Conservation (phyloP, 2,329 filamentous ascomycete genomes). For the Aspergillus bombycis region DNA sequence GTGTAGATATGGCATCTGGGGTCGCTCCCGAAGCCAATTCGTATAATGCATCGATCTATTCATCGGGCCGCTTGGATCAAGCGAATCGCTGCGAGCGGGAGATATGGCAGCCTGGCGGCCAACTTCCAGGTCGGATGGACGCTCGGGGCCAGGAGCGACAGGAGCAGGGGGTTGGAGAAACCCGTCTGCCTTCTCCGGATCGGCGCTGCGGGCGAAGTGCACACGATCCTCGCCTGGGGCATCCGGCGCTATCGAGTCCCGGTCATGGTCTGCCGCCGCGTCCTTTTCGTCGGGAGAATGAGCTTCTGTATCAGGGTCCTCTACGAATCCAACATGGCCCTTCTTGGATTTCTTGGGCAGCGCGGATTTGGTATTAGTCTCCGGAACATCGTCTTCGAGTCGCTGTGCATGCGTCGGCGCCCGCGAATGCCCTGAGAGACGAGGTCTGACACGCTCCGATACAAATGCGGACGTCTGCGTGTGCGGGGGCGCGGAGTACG, state of each 20-base stretch:
- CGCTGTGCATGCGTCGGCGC: conserved; percentile 29
- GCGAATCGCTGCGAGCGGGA: conserved; percentile 36
- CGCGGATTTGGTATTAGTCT: conserved; percentile 13
- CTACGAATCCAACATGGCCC: conserved; percentile 62
- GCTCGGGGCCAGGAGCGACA: conserved; percentile 7
- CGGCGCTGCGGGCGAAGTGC: neutral
- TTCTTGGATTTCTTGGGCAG: conserved; percentile 37
- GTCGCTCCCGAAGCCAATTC: conserved; percentile 66
- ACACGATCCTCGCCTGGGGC: conserved; percentile 1
- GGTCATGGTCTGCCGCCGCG: conserved; percentile 11
- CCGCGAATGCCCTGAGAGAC: conserved; percentile 40
- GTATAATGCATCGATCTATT: conserved; percentile 62
- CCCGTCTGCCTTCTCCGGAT: conserved; percentile 21
- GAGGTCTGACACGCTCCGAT: conserved; percentile 42
- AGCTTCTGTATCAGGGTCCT: neutral
- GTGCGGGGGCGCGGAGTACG: conserved; percentile 64
- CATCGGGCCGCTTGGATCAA: conserved; percentile 30
- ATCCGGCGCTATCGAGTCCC: neutral
- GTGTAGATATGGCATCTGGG: conserved; percentile 71
- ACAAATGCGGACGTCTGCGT: conserved; percentile 38
- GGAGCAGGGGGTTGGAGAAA: conserved; percentile 17
- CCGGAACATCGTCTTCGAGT: conserved; percentile 18
- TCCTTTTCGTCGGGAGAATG: conserved; percentile 18
- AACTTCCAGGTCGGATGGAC: conserved; percentile 35
- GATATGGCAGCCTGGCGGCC: conserved; percentile 25